Base-by-base conservation (phyloP, 306 rosid genomes). In the Vigna radiata region DNA sequence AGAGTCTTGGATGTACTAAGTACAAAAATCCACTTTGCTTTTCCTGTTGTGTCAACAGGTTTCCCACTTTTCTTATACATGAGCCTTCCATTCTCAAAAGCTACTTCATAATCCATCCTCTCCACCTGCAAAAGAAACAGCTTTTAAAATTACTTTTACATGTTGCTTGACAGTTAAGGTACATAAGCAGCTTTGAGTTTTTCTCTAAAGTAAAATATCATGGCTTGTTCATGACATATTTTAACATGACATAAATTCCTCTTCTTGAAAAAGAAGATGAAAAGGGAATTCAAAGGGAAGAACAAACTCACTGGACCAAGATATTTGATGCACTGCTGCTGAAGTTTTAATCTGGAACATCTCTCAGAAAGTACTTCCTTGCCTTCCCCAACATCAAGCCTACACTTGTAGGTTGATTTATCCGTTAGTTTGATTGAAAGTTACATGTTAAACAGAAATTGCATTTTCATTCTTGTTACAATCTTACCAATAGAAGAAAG, bases 361-460 rank as follows among this genome's bases (percentile, higher is more conserved):
- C 77, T 83, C 73, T 91, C 96, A 11, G 73, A 83, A 81, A 41
- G 73, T 27, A 80, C 72, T 72, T 91, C 98, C 84, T 64, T 91
- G 56, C 98, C 98, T 5, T 88, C 91, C 68, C 97, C 98, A 54
- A 93, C 81, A 86, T 93, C 98, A 13, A 93, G 93, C 98, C 98
- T 93, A 80, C 68, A 74, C 4, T 82, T 60, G 37, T 49, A 77
- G 29, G 68, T 79, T 49, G 8, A 31, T 73, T 55, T 14, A 19
- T 62, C 36, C 66, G 46, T 69, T 36, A 33, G 69, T 69, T 36
- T 54, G 19, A 70, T 71, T 41, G 14, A 13, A 50, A 53, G 54
- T 75, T 69, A 19, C 48, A 16, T 68, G 66, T 68, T 25, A 76
- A 52, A 68, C 63, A 19, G 39, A 60, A 73, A 16, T 19, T 15